These are phyloP conservation scores for Physcomitrium patens DNA, from an alignment of 225 moss, liverwort and hornwort genomes.

Conservation along the genomic window DNA sequence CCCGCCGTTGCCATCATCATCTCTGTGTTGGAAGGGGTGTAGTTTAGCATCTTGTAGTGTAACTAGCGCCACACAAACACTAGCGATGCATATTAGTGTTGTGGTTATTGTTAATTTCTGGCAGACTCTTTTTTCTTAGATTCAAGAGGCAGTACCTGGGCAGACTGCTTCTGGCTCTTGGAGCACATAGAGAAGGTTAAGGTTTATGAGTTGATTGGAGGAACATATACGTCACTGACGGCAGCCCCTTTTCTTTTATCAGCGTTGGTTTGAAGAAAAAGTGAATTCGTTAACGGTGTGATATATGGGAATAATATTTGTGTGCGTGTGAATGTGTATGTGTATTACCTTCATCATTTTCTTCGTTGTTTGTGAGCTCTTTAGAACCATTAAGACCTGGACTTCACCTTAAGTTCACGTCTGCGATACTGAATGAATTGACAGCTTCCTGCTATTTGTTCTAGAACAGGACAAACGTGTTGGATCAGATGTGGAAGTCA, in stretches of 20 bases:
- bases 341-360: no score
- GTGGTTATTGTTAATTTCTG: slow-evolving; percentile 17
- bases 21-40: slow-evolving; percentile 23
- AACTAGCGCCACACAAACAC: slow-evolving; percentile 24
- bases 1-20: slow-evolving; percentile 11
- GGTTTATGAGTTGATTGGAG: slow-evolving; percentile 44
- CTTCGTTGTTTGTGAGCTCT: no score
- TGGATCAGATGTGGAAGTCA: no score
- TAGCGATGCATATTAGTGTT: slow-evolving; percentile 23
- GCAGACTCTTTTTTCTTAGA: no score
- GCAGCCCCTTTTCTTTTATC: slow-evolving; percentile 33
- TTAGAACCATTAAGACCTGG: no score
- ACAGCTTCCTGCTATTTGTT: no score
- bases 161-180: slow-evolving; percentile 7
- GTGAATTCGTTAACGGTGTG: not conserved
- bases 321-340: no score
- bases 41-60: slow-evolving; percentile 31
- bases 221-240: slow-evolving; percentile 34
- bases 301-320: no score
- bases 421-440: no score
- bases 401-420: no score
- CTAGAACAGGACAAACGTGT: no score
- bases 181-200: slow-evolving; percentile 39
- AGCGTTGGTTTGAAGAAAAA: slow-evolving; percentile 38
- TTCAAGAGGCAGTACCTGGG: no score